Base-by-base conservation (phyloP, 2,329 filamentous ascomycete genomes). In the Phialophora verrucosa region DNA sequence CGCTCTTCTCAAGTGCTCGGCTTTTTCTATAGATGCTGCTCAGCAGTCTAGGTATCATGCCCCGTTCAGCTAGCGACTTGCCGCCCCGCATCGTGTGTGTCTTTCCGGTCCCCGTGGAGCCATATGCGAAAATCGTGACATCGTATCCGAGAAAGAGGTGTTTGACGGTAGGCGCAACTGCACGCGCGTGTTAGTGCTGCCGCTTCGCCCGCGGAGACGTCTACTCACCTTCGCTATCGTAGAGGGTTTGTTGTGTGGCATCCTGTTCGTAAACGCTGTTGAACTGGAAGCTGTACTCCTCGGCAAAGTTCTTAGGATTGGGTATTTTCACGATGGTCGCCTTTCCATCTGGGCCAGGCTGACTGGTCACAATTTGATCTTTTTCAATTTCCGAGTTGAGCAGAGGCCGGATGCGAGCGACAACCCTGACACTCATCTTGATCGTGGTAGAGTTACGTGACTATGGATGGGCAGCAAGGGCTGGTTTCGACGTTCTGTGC, bases 1-100 rank as follows among this genome's bases (percentile, higher is more conserved):
- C 86, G 74, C 96, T 93, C 78, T 94, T 95, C 70, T 87, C 85
- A 20, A 95, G 89, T 82, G 96, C 96, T 78, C 92, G 91, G 69
- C 90, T 90, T 67, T 92, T 85, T 56, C 94, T 87, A 77, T 94
- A 98, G 65, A 98, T 91, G 72, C 87, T 88, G 78, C 92, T 96
- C 51, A 97, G 84, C 63, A 97, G 81, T 66, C 93, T 84, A 14
- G 93, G 93, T 71, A 97, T 97, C 47, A 95, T 90, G 68, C 93
- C 93, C 72, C 93, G 86, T 63, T 97, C 93, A 4, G 90, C 90
- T 63, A 97, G 83, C 76, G 90, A 91, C 78, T 96, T 87, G 47
- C 93, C 93, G 71, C 93, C 93, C 70, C 93, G 89, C 93, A 97
- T 97, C 2, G 93, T 97, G 79, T 97, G 92, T 66, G 93, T 97